phyloP scores from a whole-genome alignment of 23 red algal genomes.

The Chondrus crispus region DNA sequence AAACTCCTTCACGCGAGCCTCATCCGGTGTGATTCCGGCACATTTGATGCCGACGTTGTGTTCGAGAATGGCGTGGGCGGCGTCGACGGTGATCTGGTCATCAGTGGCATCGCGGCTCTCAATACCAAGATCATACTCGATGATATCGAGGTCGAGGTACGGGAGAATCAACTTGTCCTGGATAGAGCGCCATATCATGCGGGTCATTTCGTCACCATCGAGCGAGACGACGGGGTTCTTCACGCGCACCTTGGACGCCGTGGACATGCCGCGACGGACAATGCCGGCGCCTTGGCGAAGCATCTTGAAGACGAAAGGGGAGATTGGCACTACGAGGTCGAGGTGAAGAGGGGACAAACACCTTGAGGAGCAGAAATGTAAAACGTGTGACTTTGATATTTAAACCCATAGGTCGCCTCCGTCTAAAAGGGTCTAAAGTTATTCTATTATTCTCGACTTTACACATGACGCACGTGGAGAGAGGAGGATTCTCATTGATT shows the following conservation, averaged over 20 bases:
- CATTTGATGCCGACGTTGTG: constrained; percentile 88
- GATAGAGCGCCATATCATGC: constrained; percentile 86
- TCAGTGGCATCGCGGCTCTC: constrained; percentile 79
- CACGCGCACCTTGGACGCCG: constrained; percentile 59
- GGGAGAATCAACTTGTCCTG: constrained; percentile 71
- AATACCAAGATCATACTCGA: constrained; percentile 86
- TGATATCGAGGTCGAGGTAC: constrained; percentile 69
- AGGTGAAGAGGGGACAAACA: no score
- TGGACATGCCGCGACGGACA: no score
- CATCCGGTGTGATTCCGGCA: constrained; percentile 86
- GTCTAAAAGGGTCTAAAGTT: no score
- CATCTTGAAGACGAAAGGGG: no score
- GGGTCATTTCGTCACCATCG: constrained; percentile 89
- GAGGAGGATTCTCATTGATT: no score
- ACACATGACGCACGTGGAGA: no score
- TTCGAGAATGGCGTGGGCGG: constrained; percentile 80
- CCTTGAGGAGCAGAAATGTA: no score
- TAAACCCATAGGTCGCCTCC: no score
- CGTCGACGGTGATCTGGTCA: constrained; percentile 84
- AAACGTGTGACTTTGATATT: no score
- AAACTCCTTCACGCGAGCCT: constrained; percentile 81
- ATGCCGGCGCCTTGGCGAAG: no score
- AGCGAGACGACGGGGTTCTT: constrained; percentile 86
- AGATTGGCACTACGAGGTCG: no score
- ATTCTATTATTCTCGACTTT: no score